A percentile compares a stretch with the other conserved stretches of the same genome.
These are phyloP conservation scores for Cladosporium sp. DNA, from an alignment of 2,329 filamentous ascomycete species.

Conservation along the genomic window DNA sequence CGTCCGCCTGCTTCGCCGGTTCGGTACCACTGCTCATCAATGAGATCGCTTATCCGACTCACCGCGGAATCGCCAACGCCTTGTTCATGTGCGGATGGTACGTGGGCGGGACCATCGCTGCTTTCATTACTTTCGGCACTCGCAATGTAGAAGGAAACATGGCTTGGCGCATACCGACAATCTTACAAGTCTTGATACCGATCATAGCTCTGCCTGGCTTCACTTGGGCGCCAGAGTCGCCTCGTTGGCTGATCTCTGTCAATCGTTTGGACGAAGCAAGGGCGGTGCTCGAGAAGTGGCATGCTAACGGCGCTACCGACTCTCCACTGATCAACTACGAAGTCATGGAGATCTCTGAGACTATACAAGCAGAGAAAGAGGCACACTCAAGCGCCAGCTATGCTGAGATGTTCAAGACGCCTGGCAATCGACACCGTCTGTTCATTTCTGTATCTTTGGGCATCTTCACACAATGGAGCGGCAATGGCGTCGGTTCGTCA, in stretches of 20 bases:
- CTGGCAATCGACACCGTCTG: conserved; percentile 50
- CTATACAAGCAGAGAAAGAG: conserved; percentile 36
- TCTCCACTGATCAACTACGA: conserved; percentile 54
- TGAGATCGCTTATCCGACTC: conserved; percentile 42
- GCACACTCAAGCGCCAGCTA: conserved; percentile 18
- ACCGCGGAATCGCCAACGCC: conserved; percentile 33
- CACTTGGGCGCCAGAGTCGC: conserved; percentile 36
- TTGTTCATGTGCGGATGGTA: conserved; percentile 37
- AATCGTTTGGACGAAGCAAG: conserved; percentile 51
- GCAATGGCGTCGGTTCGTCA: not conserved
- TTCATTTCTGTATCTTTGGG: conserved; percentile 36
- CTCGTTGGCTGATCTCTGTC: conserved; percentile 52
- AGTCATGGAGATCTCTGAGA: conserved; percentile 56
- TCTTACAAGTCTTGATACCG: conserved; percentile 45
- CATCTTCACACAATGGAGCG: conserved; percentile 30
- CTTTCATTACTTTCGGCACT: conserved; percentile 39
- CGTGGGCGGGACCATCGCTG: conserved; percentile 14
- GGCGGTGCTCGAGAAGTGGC: conserved; percentile 48
- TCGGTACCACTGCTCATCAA: conserved; percentile 38
- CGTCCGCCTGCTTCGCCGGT: conserved; percentile 31
- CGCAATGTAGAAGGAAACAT: conserved; percentile 37
- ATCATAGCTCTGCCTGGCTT: conserved; percentile 56
- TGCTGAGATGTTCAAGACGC: conserved; percentile 52
- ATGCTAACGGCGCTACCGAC: conserved; percentile 31
- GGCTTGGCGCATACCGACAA: conserved; percentile 47